Evolutionary conservation across 768 basidiomycete genomes (phyloP), one percentile per base, ranked within the genome.

Genomic region (Royoungia palumana): DNA sequence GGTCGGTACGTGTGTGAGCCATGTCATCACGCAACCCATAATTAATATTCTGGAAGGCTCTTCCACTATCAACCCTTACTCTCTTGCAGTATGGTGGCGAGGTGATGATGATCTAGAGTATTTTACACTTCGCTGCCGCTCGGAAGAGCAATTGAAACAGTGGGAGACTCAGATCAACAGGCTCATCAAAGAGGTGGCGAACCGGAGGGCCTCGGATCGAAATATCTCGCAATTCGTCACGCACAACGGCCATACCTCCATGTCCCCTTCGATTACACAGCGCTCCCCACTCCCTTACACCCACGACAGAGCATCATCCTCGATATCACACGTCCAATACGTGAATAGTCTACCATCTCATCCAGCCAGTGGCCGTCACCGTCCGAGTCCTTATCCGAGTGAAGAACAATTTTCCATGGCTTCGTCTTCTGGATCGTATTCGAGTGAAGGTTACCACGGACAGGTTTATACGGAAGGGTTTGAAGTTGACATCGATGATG

Each of bases 101-200:
- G 92, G 92, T 5, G 94, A 96, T 59, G 88, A 93, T 57, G 89
- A 90, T 58, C 73, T 92, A 35, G 96, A 98, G 60, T 93, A 81
- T 61, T 98, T 99, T 70, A 91, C 94, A 22, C 79, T 99, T 44
- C 89, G 92, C 47, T 96, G 95, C 67, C 82, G 89, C 38, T 83
- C 84, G 11, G 92, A 97, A 62, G 96, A 97, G 58, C 90, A 93
- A 58, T 81, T 96, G 65, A 79, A 81, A 39, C 87, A 92, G 61
- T 99, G 96, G 96, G 90, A 96, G 64, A 75, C 81, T 14, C 82
- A 85, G 51, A 88, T 98, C 57, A 93, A 85, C 65, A 85, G 89
- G 37, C 77, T 98, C 28, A 93, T 97, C 63, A 81, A 81, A 57
- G 84, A 84, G 59, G 78, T 84, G 40, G 81, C 82, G n/a, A 77